Evolutionary conservation across 1,284 basidiomycete species (phyloP).

Genomic region (Malassezia slooffiae): DNA sequence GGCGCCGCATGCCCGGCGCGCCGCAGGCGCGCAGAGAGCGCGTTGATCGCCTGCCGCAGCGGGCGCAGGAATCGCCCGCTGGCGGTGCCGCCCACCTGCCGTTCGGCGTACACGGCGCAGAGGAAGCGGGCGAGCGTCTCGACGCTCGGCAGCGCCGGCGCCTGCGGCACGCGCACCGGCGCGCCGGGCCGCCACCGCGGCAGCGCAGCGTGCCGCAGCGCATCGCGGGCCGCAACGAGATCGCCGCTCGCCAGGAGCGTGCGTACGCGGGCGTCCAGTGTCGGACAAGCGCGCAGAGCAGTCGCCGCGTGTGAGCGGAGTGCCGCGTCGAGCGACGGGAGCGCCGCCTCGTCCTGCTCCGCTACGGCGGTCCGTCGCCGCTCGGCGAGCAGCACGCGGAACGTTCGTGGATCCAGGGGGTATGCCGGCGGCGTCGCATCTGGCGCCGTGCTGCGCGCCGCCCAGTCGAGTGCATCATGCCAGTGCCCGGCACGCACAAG

Average conservation of each 20-base stretch:
- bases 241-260: too few relatives aligned
- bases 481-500: not conserved
- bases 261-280: too few relatives aligned
- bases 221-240: not conserved
- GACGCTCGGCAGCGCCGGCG: slow-evolving; percentile 1
- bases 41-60: slow-evolving; percentile 1
- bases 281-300: too few relatives aligned
- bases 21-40: not conserved
- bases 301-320: too few relatives aligned
- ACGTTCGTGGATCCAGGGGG: too few relatives aligned
- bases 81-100: not conserved
- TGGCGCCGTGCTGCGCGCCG: not conserved
- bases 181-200: not conserved
- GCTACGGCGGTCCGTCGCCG: too few relatives aligned
- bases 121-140: slow-evolving; percentile 8
- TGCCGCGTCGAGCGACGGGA: too few relatives aligned
- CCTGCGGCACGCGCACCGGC: not conserved
- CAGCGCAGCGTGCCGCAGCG: not conserved
- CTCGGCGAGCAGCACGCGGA: too few relatives aligned
- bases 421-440: not conserved
- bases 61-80: slow-evolving; percentile 7
- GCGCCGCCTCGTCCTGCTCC: too few relatives aligned
- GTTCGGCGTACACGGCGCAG: slow-evolving; percentile 1
- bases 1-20: too few relatives aligned
- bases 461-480: not conserved